Conservation (phyloP, 306 rosid genomes). For the Argentina anserina region DNA sequence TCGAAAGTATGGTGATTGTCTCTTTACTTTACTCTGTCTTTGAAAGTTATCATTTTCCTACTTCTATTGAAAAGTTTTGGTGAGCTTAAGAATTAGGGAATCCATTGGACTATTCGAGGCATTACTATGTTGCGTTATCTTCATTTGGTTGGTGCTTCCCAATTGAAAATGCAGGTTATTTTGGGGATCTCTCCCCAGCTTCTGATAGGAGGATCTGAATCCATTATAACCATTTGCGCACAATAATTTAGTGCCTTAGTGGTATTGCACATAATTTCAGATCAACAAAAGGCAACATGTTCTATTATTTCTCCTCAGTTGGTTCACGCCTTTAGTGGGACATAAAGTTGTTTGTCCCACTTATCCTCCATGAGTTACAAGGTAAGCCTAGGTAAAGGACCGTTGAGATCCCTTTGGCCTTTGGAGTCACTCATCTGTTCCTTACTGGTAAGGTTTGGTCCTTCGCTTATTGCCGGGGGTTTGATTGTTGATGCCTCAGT, state of each 20-base stretch:
- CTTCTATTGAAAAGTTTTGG: not conserved
- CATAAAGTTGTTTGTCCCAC: constrained; percentile 6
- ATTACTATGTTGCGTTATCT: not conserved
- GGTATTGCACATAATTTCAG: not conserved
- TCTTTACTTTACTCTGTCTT: too few relatives aligned
- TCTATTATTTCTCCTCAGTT: not conserved
- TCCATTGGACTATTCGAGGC: not conserved
- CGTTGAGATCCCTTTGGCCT: too few relatives aligned
- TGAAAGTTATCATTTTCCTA: not conserved
- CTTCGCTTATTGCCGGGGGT: not conserved
- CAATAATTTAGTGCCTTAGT: not conserved
- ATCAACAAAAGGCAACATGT: not conserved
- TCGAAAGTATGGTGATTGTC: not conserved
- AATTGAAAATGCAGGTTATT: not conserved
- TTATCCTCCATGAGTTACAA: not conserved
- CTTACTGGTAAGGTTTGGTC: not conserved
- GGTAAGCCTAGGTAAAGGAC: too few relatives aligned
- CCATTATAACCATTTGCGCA: not conserved
- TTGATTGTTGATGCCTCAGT: not conserved
- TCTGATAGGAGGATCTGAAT: not conserved
- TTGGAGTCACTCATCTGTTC: not conserved
- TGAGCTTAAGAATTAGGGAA: not conserved
- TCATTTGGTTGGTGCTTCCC: constrained; percentile 4
- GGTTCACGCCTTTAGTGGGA: not conserved
- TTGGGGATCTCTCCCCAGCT: too few relatives aligned